phyloP scores from a whole-genome alignment of 441 rosid genomes.

The Pelargonium fulgidum region DNA sequence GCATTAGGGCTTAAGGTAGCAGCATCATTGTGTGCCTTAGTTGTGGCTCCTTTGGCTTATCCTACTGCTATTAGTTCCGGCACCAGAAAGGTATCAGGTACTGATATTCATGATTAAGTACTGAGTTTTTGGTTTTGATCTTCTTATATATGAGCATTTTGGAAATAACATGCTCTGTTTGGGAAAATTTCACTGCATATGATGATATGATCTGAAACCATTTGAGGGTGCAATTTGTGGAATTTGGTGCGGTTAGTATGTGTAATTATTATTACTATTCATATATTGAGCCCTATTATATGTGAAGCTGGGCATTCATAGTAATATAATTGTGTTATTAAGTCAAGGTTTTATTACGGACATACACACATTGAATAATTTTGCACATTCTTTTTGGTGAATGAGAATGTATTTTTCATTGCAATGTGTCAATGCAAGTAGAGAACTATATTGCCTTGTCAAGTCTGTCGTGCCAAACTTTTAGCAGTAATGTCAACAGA shows the following conservation, averaged over 20 bases:
- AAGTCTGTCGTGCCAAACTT: neutral
- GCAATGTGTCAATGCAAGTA: neutral
- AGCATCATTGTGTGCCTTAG: constrained; percentile 95
- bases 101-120: constrained; percentile 9
- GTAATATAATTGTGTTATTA: no score
- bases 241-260: no score
- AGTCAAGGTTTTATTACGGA: neutral
- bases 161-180: neutral
- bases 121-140: constrained; percentile 14
- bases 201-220: neutral
- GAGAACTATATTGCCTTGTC: neutral
- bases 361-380: neutral
- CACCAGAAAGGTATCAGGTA: constrained; percentile 68
- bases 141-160: neutral
- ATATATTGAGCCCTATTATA: no score
- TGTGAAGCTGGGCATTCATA: no score
- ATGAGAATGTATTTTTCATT: neutral
- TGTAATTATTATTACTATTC: no score
- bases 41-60: constrained; percentile 95
- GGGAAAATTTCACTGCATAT: neutral
- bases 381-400: neutral
- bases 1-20: constrained; percentile 96
- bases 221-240: no score
- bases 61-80: constrained; percentile 92
- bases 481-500: neutral